Evolutionary conservation across 805 yeast species (phyloP).

Genomic region (Grigorovia transvaalensis): DNA sequence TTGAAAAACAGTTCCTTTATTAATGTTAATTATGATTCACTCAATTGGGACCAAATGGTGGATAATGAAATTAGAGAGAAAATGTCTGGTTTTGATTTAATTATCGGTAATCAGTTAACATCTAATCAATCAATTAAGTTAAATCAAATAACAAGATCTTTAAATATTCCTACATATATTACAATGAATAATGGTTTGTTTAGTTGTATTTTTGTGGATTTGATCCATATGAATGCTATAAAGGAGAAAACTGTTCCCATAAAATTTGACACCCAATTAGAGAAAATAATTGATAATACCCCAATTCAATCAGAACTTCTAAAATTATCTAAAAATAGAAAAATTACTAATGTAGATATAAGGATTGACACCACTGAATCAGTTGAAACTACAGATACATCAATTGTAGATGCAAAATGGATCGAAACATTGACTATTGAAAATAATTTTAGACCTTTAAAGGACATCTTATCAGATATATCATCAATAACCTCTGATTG

Average conservation of each 20-base stretch:
- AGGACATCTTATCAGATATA: conserved; percentile 21
- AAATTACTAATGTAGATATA: conserved; percentile 31
- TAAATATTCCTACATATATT: conserved; percentile 55
- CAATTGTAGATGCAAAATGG: conserved; percentile 7
- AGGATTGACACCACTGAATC: conserved; percentile 30
- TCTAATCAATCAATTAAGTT: conserved; percentile 34
- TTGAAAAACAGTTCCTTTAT: conserved; percentile 44
- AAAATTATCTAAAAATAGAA: conserved; percentile 30
- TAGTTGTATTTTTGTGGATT: conserved; percentile 74
- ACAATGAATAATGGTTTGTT: conserved; percentile 68
- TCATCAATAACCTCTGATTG: background rate
- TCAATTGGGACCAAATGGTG: background rate
- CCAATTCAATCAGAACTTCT: background rate
- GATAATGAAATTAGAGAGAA: conserved; percentile 17
- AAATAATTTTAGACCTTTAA: conserved; percentile 31
- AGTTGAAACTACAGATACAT: conserved; percentile 11
- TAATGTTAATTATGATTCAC: background rate
- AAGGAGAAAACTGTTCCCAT: conserved; percentile 39
- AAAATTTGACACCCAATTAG: conserved; percentile 23
- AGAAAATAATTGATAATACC: conserved; percentile 21
- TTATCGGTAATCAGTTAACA: conserved; percentile 62
- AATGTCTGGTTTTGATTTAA: conserved; percentile 42
- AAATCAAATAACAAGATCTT: conserved; percentile 46
- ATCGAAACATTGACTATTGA: conserved; percentile 31
- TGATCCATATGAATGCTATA: conserved; percentile 50